Evolutionary conservation across 1,284 basidiomycete genomes (phyloP).

Genomic region (Pisolithus thermaeus): DNA sequence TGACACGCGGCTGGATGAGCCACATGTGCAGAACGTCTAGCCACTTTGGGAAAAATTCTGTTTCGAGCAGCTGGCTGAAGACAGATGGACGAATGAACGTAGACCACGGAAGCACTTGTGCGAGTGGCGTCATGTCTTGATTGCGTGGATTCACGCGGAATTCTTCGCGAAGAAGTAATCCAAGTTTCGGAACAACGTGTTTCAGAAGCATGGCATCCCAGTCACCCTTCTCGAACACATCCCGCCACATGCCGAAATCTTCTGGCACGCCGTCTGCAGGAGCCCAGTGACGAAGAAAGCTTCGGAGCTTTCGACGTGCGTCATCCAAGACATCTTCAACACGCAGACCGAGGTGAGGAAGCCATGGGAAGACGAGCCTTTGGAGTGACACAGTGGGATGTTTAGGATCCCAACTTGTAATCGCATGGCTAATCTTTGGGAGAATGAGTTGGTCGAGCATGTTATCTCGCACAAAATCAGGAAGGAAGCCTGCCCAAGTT

Average conservation of each 20-base stretch:
- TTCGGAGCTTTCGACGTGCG: slow-evolving; percentile 80
- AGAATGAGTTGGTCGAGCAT: slow-evolving; percentile 92
- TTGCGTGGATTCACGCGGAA: slow-evolving; percentile 85
- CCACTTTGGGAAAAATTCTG: slow-evolving; percentile 96
- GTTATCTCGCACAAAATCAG: slow-evolving; percentile 90
- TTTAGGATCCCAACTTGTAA: slow-evolving; percentile 79
- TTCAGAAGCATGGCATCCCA: slow-evolving; percentile 93
- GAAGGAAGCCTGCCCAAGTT: slow-evolving; percentile 83
- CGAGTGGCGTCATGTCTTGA: slow-evolving; percentile 82
- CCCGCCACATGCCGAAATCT: slow-evolving; percentile 76
- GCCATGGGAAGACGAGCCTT: slow-evolving; percentile 91
- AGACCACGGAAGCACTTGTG: slow-evolving; percentile 76
- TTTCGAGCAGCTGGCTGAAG: slow-evolving; percentile 76
- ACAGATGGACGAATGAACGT: slow-evolving; percentile 68
- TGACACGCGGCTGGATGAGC: slow-evolving; percentile 80
- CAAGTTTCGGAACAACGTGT: slow-evolving; percentile 87
- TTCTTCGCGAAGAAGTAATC: slow-evolving; percentile 71
- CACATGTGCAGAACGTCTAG: slow-evolving; percentile 86
- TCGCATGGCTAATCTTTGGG: slow-evolving; percentile 82
- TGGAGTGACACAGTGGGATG: slow-evolving; percentile 59
- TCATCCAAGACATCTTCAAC: slow-evolving; percentile 80
- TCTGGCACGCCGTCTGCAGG: slow-evolving; percentile 69
- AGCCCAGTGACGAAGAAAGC: slow-evolving; percentile 73
- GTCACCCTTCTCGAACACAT: slow-evolving; percentile 73
- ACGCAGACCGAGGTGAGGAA: slow-evolving; percentile 79